These are phyloP conservation scores for Pigoraptor vietnamica DNA, from an alignment of 78 protist genomes.

Conservation along the genomic window DNA sequence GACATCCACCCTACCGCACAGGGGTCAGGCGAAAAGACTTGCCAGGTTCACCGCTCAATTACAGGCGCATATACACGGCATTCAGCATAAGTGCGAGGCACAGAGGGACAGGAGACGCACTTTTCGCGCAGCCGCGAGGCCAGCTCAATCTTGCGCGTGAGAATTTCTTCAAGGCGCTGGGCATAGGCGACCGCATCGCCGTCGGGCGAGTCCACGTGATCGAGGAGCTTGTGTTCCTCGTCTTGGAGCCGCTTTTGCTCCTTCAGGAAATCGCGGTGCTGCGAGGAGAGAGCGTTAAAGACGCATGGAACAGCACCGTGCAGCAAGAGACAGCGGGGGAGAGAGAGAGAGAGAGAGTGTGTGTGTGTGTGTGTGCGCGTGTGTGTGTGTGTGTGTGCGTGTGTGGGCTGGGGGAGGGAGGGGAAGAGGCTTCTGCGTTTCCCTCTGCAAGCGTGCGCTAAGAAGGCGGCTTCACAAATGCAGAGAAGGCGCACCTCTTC, in stretches of 20 bases:
- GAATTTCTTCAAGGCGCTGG: background rate
- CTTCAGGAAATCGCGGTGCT: background rate
- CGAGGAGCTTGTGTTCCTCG: background rate
- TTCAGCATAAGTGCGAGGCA: too few species aligned
- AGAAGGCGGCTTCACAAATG: background rate
- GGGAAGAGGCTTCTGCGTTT: background rate
- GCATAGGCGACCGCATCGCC: background rate
- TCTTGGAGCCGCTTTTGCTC: background rate
- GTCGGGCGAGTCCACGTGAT: background rate
- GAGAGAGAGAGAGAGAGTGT: too few species aligned
- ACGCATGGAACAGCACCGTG: background rate
- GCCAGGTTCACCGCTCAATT: too few species aligned
- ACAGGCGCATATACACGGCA: too few species aligned
- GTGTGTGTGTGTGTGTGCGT: too few species aligned
- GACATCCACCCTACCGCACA: too few species aligned
- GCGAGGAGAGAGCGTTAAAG: background rate
- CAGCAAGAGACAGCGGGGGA: too few species aligned
- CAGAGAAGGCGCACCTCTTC: background rate
- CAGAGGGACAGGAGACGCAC: too few species aligned
- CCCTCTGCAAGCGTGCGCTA: background rate
- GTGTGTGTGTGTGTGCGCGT: too few species aligned
- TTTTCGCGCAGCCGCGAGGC: background rate
- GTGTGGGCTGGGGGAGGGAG: background rate
- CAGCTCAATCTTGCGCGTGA: background rate
- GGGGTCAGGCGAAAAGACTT: too few species aligned